A percentile compares a stretch with the other conserved stretches of the same genome.
Evolutionary conservation across 352 stramenopile species (phyloP).

Genomic region (Phytophthora pistaciae): DNA sequence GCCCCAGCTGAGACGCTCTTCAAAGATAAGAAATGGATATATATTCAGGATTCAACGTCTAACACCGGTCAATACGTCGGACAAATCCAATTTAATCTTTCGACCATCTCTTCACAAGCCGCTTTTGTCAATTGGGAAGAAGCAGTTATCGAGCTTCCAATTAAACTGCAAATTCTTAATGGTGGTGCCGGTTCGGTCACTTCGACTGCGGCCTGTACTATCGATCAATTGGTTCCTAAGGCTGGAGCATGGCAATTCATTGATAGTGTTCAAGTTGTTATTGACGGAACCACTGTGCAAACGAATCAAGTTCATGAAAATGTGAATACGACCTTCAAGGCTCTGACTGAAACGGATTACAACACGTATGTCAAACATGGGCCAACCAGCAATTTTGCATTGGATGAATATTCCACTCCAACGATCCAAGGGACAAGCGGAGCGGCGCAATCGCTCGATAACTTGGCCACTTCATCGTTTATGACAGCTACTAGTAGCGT

Average conservation of each 20-base stretch:
- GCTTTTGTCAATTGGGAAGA: conserved; percentile 18
- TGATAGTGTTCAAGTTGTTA: not conserved
- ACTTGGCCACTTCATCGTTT: conserved; percentile 10
- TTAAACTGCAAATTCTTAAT: conserved; percentile 18
- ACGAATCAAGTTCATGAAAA: not conserved
- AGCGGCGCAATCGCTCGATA: not conserved
- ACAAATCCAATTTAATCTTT: conserved; percentile 4
- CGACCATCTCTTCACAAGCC: conserved; percentile 10
- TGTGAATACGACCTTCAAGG: conserved; percentile 7
- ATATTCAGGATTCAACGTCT: not conserved
- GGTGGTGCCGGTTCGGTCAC: not conserved
- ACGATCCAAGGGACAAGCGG: conserved; percentile 6
- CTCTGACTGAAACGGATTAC: conserved; percentile 10
- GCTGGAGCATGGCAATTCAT: not conserved
- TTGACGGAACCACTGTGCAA: not conserved
- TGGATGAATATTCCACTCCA: conserved; percentile 12
- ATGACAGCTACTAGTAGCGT: conserved; percentile 22
- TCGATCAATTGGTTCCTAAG: conserved; percentile 8
- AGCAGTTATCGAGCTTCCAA: conserved; percentile 9
- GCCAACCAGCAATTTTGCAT: conserved; percentile 4
- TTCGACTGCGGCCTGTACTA: conserved; percentile 1
- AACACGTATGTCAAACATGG: conserved; percentile 10
- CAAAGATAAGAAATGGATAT: conserved; percentile 2
- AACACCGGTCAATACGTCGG: conserved; percentile 1
- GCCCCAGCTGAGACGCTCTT: conserved; percentile 12